Evolutionary conservation across 176 grass and related monocot genomes (phyloP), one percentile per base, ranked within the genome.

Genomic region (Otatea glauca): DNA sequence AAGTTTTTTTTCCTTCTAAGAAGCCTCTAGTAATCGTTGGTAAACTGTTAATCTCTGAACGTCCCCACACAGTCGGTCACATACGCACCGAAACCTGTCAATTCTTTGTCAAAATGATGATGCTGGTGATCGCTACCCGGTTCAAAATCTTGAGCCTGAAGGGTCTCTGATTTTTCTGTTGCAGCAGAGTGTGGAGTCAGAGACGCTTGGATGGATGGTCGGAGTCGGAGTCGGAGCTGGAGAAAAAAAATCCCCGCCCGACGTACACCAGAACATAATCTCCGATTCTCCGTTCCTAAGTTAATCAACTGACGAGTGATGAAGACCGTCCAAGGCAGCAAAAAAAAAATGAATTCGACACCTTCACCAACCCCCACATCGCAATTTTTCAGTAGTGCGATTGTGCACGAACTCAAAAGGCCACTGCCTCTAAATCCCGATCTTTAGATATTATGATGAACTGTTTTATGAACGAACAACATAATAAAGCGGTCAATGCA

Each of bases 121-220:
- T 66, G 78, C 73, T 9, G 16, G 56, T 59, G 84, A 86, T 82
- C 25, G 83, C 63, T 25, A 86, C 83, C 88, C 12, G 23, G 38
- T 42, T 32, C 73, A 78, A 66, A 90, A 86, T 17, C 83, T 47
- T 90, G 83, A 66, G 88, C 72, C 88, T 77, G 47, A 90, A 86
- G 79, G 66, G 82, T 85, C 82, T 24, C 25, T 18, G 69, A 56
- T 81, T 35, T 81, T 75, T 75, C 68, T 56, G 68, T 21, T 32
- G 21, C 21, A 25, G 12, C 14, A 16, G 38, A 12, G 37, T n/a
- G 48, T 20, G 6, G 2, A 54, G 17, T 55, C 82, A 63, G 29
- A 14, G 32, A 38, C 17, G 42, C 18, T 2, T 8, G 23, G 37
- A 65, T 66, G 47, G 37, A 42, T 35, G 51, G 61, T 35, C 47